Base-by-base conservation (phyloP, 2,329 filamentous ascomycete species). In the Fonsecaea multimorphosa region DNA sequence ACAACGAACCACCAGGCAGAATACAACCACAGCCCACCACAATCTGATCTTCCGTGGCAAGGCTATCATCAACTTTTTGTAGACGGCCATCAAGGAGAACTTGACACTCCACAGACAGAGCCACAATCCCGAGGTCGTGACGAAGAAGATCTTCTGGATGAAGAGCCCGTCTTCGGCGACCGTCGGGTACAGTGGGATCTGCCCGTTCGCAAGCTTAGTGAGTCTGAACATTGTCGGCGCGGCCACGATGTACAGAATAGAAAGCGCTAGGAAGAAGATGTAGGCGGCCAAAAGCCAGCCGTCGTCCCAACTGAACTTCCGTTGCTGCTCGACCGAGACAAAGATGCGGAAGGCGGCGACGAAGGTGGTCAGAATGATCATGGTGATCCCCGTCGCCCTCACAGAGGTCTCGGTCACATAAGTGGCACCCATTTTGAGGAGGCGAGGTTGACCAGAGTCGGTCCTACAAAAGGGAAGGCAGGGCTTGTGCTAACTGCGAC, bases 81-180 rank as follows among this genome's bases (percentile, higher is more conserved):
- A 56, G 54, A 56, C 54, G n/a, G 54, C 54, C 54, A 56, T 36
- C 54, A 56, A 27, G 32, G 54, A 56, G 32, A 56, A 56, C 32
- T 56, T 56, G 54, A 56, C 54, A 56, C 54, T 2, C 54, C 54
- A 56, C 22, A 56, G 54, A 7, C 29, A 34, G 32, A 56, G 34
- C 54, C 54, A 56, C 22, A 56, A 27, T 16, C 54, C 54, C 29
- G 54, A 56, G 11, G 54, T 56, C 11, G 54, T 56, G n/a, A 56
- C 54, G 22, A 56, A 56, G 31, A 56, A 56, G 5, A 56, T 56
- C 32, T 56, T 56, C 54, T 56, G 54, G 34, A 56, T 56, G 16
- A 36, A 34, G 29, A 56, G 54, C 16, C 54, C 32, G 14, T 56
- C 54, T 12, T 56, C 54, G 54, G 54, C 29, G 14, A 56, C 32